A percentile compares a stretch with the other conserved stretches of the same genome.
Evolutionary conservation across 2,329 filamentous ascomycete genomes (phyloP).

Genomic region (Penicillium oxalicum): DNA sequence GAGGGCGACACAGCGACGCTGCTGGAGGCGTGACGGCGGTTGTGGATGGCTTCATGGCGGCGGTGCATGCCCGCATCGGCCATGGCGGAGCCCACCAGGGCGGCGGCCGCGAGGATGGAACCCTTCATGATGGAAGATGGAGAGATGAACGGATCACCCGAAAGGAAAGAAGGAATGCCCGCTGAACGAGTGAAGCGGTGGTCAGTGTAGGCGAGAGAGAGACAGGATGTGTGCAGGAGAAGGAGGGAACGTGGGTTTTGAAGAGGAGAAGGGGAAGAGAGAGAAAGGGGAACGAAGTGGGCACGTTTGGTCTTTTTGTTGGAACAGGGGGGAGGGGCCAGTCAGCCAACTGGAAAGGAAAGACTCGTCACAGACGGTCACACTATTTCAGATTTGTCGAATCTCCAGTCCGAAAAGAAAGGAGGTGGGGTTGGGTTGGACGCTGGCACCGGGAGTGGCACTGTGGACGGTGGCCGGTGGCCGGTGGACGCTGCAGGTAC

Average conservation of each 20-base stretch:
- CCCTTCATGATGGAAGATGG: constrained; percentile 63
- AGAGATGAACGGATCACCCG: constrained; percentile 8
- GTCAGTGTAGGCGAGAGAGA: constrained; percentile 18
- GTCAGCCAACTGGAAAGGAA: too few relatives aligned
- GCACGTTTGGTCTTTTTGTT: constrained; percentile 24
- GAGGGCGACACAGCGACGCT: constrained; percentile 9
- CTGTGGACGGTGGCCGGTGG: too few relatives aligned
- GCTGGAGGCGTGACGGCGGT: constrained; percentile 42
- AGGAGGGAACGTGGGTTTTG: constrained; percentile 14
- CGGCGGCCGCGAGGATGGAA: constrained; percentile 55
- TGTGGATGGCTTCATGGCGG: constrained; percentile 52
- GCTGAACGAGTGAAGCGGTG: constrained; percentile 61
- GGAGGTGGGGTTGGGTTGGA: neutral
- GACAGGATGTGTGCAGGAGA: neutral
- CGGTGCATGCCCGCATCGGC: constrained; percentile 55
- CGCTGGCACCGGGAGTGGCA: too few relatives aligned
- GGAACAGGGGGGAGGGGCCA: constrained; percentile 4
- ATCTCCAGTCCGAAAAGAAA: constrained; percentile 7
- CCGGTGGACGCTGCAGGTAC: constrained; percentile 1
- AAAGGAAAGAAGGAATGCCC: constrained; percentile 61
- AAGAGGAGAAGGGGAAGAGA: neutral
- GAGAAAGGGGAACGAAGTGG: constrained; percentile 12
- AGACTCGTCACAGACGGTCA: constrained; percentile 1
- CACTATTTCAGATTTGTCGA: constrained; percentile 6
- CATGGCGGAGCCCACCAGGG: constrained; percentile 46